These are phyloP conservation scores for Gossypium lobatum DNA, from an alignment of 441 rosid genomes.

Conservation along the genomic window DNA sequence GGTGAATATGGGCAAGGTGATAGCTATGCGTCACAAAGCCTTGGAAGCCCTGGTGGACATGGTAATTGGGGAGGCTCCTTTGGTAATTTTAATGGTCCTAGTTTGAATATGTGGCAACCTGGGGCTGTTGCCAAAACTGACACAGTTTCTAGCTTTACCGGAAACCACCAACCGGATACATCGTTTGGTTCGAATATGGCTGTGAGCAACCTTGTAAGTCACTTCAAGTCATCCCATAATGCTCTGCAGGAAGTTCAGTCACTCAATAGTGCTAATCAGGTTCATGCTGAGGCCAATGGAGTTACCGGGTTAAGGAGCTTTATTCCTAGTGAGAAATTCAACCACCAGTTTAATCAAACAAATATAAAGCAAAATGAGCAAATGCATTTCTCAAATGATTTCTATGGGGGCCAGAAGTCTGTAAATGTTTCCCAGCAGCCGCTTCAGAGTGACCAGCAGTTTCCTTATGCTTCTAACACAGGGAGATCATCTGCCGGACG, in stretches of 20 bases:
- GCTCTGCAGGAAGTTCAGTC: slow-evolving; percentile 30
- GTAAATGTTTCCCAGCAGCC: slow-evolving; percentile 37
- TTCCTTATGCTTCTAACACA: slow-evolving; percentile 41
- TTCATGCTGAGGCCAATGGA: slow-evolving; percentile 44
- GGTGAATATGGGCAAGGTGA: slow-evolving; percentile 37
- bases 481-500: slow-evolving; percentile 90
- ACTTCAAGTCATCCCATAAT: slow-evolving; percentile 22
- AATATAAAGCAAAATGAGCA: slow-evolving; percentile 44
- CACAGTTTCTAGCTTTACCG: slow-evolving; percentile 32
- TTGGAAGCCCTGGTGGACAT: slow-evolving; percentile 35
- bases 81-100: slow-evolving; percentile 35
- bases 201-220: slow-evolving; percentile 30
- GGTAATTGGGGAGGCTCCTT: slow-evolving; percentile 46
- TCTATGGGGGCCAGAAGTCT: slow-evolving; percentile 43
- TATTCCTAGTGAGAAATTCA: slow-evolving; percentile 33
- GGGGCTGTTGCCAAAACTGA: slow-evolving; percentile 30
- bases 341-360: slow-evolving; percentile 44
- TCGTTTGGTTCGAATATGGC: slow-evolving; percentile 35
- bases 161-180: slow-evolving; percentile 41
- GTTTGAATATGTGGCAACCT: slow-evolving; percentile 43
- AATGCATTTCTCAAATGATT: slow-evolving; percentile 43
- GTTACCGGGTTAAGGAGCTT: slow-evolving; percentile 35
- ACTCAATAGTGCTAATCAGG: slow-evolving; percentile 23
- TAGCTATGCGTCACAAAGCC: slow-evolving; percentile 33
- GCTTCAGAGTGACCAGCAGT: slow-evolving; percentile 46